Conservation (phyloP, 768 basidiomycete genomes). For the Neoboletus magnificus region DNA sequence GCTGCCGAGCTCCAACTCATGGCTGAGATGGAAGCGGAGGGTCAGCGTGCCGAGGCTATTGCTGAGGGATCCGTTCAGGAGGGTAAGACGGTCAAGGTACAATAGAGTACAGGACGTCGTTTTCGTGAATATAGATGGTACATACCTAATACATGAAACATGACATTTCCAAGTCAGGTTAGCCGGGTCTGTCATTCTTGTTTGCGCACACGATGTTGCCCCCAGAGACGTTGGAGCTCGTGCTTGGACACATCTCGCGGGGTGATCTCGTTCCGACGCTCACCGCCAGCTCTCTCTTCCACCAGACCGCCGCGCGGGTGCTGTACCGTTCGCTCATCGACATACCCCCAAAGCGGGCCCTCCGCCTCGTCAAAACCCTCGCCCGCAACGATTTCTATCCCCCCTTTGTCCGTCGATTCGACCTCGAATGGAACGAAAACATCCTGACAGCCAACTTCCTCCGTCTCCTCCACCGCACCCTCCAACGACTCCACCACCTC, state of each 20-base stretch:
- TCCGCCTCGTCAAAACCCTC: conserved; percentile 42
- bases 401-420: conserved; percentile 42
- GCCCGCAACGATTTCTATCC: conserved; percentile 36
- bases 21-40: conserved; percentile 72
- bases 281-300: conserved; percentile 22
- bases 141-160: conserved; percentile 5
- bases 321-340: conserved; percentile 40
- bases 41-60: conserved; percentile 62
- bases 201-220: conserved; percentile 25
- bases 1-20: conserved; percentile 60
- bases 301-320: conserved; percentile 28
- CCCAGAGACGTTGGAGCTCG: conserved; percentile 36
- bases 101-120: conserved; percentile 13
- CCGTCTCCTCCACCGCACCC: conserved; percentile 43
- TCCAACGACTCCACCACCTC: conserved; percentile 40
- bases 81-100: conserved; percentile 26
- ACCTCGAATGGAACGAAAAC: conserved; percentile 40
- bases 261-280: conserved; percentile 27
- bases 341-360: conserved; percentile 26
- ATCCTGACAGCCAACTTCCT: conserved; percentile 48
- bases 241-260: conserved; percentile 26
- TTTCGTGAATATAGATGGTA: conserved; percentile 1
- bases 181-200: neutral
- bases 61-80: conserved; percentile 34
- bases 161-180: neutral